A percentile compares a stretch with the other conserved stretches of the same genome.
phyloP scores from a whole-genome alignment of 164 flowering plant genomes.

The Chimonanthus praecox region DNA sequence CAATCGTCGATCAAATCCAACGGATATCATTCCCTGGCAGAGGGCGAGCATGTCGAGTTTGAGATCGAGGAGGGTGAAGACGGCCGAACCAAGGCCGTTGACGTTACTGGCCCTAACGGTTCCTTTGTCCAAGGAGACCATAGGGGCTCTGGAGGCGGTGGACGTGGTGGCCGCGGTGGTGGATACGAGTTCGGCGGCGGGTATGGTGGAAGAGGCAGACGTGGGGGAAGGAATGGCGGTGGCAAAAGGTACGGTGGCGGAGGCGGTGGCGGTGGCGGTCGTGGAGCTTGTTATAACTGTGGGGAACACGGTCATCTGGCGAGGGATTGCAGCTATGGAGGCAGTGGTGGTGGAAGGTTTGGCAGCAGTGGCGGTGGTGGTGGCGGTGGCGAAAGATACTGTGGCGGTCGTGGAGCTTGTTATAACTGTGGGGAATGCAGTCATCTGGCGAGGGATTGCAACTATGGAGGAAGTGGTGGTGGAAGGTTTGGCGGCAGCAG shows the following conservation, averaged over 20 bases:
- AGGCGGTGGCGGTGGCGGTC: slow-evolving; percentile 15
- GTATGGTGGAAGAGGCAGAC: slow-evolving; percentile 13
- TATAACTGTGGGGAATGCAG: not conserved
- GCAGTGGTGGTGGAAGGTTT: slow-evolving; percentile 22
- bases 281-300: not conserved
- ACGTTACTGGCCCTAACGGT: slow-evolving; percentile 73
- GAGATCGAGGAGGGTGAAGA: too few relatives aligned
- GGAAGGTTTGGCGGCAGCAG: slow-evolving; percentile 26
- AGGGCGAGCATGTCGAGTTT: too few relatives aligned
- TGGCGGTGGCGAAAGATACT: slow-evolving; percentile 9
- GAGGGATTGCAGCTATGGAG: not conserved
- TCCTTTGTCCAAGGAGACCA: slow-evolving; percentile 22
- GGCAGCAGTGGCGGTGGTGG: not conserved
- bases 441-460: not conserved
- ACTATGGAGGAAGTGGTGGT: slow-evolving; percentile 2
- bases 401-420: slow-evolving; percentile 8
- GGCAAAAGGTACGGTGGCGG: slow-evolving; percentile 25
- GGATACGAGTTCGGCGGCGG: slow-evolving; percentile 26
- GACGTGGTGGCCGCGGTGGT: slow-evolving; percentile 28
- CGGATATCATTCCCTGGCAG: too few relatives aligned
- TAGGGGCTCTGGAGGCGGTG: slow-evolving; percentile 24
- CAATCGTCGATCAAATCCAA: too few relatives aligned
- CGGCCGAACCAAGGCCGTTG: slow-evolving; percentile 54
- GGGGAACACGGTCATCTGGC: not conserved
- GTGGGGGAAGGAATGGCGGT: slow-evolving; percentile 27